Percentiles rank a stretch among this genome's conserved stretches.
phyloP scores from a whole-genome alignment of 441 rosid genomes.

The Macaranga tanarius region DNA sequence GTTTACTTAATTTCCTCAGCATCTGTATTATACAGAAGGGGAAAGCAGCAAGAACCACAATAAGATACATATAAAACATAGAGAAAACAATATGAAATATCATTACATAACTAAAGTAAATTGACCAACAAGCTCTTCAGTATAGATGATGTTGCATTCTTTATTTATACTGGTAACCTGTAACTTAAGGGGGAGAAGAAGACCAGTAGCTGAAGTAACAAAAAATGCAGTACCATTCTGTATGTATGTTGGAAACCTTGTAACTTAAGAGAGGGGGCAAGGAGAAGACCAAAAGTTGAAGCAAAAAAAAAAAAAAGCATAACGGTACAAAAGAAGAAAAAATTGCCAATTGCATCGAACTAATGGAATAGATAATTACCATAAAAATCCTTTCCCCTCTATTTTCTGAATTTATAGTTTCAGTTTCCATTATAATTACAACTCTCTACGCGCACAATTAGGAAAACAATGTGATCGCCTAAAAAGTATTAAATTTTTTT shows the following conservation, averaged over 20 bases:
- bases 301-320: neutral
- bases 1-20: constrained; percentile 94
- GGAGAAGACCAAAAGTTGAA: neutral
- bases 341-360: neutral
- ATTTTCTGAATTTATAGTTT: neutral
- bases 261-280: no score
- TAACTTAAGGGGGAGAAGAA: no score
- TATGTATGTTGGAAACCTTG: no score
- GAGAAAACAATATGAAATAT: neutral
- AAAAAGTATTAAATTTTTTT: no score
- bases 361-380: no score
- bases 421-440: neutral
- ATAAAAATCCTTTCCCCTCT: neutral
- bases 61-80: neutral
- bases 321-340: neutral
- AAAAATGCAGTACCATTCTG: no score
- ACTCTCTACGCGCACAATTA: no score
- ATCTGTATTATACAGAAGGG: constrained; percentile 47
- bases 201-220: no score
- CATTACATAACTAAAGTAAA: neutral
- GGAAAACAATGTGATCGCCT: neutral
- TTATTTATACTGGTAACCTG: no score
- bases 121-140: neutral
- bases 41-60: constrained; percentile 11
- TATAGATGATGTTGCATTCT: neutral